phyloP scores from a whole-genome alignment of 495 filamentous ascomycete genomes.

The Neurospora sp. region DNA sequence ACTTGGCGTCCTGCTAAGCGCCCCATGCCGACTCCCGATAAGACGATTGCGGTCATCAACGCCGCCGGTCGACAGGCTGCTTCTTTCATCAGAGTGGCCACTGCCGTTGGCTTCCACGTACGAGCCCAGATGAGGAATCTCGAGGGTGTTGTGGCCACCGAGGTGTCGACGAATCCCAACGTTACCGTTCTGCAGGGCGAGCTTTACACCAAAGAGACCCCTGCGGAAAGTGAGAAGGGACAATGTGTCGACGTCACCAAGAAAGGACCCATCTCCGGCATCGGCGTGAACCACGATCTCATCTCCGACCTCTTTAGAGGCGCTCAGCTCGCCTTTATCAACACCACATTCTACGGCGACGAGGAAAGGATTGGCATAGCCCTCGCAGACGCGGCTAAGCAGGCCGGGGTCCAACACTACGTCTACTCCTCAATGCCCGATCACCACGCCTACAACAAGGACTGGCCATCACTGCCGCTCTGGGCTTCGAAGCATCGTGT shows the following conservation, averaged over 20 bases:
- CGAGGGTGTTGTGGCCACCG: constrained; percentile 71
- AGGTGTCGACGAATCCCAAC: constrained; percentile 70
- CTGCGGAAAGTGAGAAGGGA: constrained; percentile 21
- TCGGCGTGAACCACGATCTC: constrained; percentile 47
- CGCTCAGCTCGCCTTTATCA: constrained; percentile 87
- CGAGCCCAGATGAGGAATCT: constrained; percentile 79
- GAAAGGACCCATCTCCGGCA: constrained; percentile 34
- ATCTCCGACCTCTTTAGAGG: constrained; percentile 72
- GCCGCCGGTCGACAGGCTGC: constrained; percentile 87
- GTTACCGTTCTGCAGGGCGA: constrained; percentile 75
- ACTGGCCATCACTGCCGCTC: constrained; percentile 73
- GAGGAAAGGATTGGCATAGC: constrained; percentile 80
- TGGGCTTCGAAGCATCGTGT: constrained; percentile 89
- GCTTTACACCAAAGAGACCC: constrained; percentile 54
- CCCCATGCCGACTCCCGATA: constrained; percentile 44
- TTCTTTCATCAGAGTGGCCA: constrained; percentile 83
- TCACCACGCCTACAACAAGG: constrained; percentile 57
- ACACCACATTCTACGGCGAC: constrained; percentile 96
- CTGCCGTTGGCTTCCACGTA: constrained; percentile 83
- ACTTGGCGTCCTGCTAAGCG: constrained; percentile 43
- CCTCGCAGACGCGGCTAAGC: constrained; percentile 82
- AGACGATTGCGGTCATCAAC: constrained; percentile 89
- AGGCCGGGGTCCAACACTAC: constrained; percentile 76
- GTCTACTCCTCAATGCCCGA: constrained; percentile 97
- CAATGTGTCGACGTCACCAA: constrained; percentile 28